Conservation (phyloP, 1,284 basidiomycete genomes). For the Pyrrhoderma lamaoense region DNA sequence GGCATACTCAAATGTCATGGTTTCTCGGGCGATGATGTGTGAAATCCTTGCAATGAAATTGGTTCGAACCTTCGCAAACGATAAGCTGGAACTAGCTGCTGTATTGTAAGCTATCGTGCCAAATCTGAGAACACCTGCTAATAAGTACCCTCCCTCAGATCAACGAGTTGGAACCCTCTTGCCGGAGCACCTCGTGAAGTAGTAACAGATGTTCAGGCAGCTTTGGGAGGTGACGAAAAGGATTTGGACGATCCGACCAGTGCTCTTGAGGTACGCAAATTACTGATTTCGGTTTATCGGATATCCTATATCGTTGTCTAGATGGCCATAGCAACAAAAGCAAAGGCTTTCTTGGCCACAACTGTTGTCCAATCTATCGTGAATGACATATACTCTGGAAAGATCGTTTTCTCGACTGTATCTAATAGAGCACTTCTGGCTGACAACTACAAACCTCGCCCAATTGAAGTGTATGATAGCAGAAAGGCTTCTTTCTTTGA, state of each 20-base stretch:
- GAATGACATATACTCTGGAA: slow-evolving; percentile 73
- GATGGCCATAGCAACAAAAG: slow-evolving; percentile 79
- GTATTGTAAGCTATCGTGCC: slow-evolving; percentile 40
- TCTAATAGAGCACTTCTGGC: slow-evolving; percentile 69
- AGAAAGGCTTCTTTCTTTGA: slow-evolving; percentile 72
- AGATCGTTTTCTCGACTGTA: slow-evolving; percentile 58
- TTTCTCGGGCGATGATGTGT: slow-evolving; percentile 67
- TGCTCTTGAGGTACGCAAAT: slow-evolving; percentile 64
- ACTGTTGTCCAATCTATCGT: slow-evolving; percentile 78
- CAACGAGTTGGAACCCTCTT: slow-evolving; percentile 74
- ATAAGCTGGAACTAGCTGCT: slow-evolving; percentile 64
- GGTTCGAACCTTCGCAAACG: slow-evolving; percentile 64
- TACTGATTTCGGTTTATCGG: background rate
- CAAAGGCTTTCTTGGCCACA: slow-evolving; percentile 73
- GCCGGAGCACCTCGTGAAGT: slow-evolving; percentile 68
- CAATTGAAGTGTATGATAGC: slow-evolving; percentile 70
- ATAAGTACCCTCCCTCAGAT: too few relatives aligned
- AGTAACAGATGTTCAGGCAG: slow-evolving; percentile 51
- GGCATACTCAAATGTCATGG: slow-evolving; percentile 66
- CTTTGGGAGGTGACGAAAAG: slow-evolving; percentile 48
- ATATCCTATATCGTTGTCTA: slow-evolving; percentile 27
- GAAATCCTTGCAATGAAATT: slow-evolving; percentile 84
- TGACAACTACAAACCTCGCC: slow-evolving; percentile 78
- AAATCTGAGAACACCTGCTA: too few relatives aligned
- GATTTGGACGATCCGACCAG: slow-evolving; percentile 57